Conservation (phyloP, 768 basidiomycete genomes). For the Leccinum arenicola region DNA sequence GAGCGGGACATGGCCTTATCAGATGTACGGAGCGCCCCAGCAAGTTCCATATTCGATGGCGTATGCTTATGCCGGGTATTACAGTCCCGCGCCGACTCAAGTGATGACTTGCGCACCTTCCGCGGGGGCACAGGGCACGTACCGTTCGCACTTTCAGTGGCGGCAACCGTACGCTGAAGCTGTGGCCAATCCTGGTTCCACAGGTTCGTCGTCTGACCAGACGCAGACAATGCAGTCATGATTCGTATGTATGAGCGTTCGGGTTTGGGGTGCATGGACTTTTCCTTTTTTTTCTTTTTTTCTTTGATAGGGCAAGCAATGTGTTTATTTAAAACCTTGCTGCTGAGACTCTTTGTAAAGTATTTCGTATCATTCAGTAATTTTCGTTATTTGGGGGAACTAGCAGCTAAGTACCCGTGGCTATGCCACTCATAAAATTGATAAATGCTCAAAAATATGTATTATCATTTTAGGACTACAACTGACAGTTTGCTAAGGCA, state of each 20-base stretch:
- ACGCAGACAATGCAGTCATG: constrained; percentile 12
- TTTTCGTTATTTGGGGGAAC: constrained; percentile 1
- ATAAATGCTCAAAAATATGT: no score
- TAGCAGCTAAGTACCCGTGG: no score
- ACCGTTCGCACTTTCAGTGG: constrained; percentile 32
- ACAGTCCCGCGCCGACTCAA: constrained; percentile 16
- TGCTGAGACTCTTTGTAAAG: neutral
- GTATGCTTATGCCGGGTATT: constrained; percentile 23
- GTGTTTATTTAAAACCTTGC: neutral
- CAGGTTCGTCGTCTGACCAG: constrained; percentile 23
- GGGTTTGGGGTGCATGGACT: neutral
- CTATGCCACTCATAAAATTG: no score
- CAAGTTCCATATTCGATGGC: constrained; percentile 20
- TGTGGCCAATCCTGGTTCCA: constrained; percentile 34
- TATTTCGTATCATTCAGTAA: neutral
- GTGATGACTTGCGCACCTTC: constrained; percentile 10
- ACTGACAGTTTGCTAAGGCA: no score
- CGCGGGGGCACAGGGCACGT: constrained; percentile 24
- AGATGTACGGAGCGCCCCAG: constrained; percentile 21
- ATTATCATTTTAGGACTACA: no score
- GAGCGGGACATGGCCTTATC: constrained; percentile 35
- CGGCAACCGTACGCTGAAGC: constrained; percentile 36
- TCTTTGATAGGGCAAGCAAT: neutral
- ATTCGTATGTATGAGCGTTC: neutral
- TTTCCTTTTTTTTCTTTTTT: neutral